Evolutionary conservation across 495 filamentous ascomycete genomes (phyloP), one percentile per base, ranked within the genome.

Genomic region (Aspergillus sparsus): DNA sequence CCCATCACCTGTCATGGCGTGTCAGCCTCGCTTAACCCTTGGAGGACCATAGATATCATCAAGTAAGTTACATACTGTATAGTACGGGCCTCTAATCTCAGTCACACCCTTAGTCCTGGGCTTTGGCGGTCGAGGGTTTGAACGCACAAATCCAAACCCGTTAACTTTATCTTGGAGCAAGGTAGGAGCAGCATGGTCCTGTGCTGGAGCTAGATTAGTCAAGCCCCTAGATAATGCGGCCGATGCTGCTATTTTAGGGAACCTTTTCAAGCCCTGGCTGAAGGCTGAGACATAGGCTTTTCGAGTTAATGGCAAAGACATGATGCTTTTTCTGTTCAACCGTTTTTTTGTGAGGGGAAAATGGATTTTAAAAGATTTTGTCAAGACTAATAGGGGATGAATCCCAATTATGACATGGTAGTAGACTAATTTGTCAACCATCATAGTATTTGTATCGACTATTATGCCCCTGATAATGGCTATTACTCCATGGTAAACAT

Each of bases 81-180:
- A 85, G 67, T 84, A 85, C 3, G 80, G 82, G 0, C 83, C 82
- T 27, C 82, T 70, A 56, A 85, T 85, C 61, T 84, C 81, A 2
- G 82, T 85, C 12, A 83, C 80, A 2, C 73, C 79, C 46, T 71
- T 80, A 6, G 57, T 68, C 16, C 83, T 71, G 5, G 81, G 83
- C 62, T 85, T 85, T 1, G 68, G 65, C 4, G 80, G 74, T 35
- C 72, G 62, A 0, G 77, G 74, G 58, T 86, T 85, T 7, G 81
- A 82, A 10, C 82, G 74, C 33, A 71, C 74, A 64, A 86, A 84
- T 7, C 78, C 80, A 63, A 84, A 82, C 10, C 80, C 81, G 69
- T 75, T 68, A 13, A 76, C 63, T 37, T 76, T 76, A 49, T 84
- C 81, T 60, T 83, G 74, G 7, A 85, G 74, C 11, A 85, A 72